phyloP scores from a whole-genome alignment of 805 yeast species.

The Starmerella floricola region DNA sequence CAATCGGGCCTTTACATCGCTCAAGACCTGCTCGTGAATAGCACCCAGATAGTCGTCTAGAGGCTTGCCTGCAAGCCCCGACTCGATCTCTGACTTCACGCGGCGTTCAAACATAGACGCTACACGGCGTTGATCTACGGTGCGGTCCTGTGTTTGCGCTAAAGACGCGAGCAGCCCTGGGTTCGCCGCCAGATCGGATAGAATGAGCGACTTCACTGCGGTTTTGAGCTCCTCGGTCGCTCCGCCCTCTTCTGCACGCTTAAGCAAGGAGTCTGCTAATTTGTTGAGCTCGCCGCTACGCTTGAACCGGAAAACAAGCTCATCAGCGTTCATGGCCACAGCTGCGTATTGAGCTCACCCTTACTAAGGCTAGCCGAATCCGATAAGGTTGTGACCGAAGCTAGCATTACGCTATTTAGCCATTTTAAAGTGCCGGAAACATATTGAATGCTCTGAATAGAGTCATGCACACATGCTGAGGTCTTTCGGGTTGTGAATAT shows the following conservation, averaged over 20 bases:
- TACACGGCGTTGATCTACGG: constrained; percentile 1
- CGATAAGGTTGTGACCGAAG: too few species aligned
- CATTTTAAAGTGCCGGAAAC: too few species aligned
- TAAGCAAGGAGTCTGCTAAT: background rate
- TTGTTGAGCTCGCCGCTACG: background rate
- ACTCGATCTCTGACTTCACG: constrained; percentile 8
- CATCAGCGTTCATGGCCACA: background rate
- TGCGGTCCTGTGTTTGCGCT: constrained; percentile 1
- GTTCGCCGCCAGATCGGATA: constrained; percentile 8
- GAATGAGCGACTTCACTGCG: constrained; percentile 4
- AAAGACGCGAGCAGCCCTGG: constrained; percentile 7
- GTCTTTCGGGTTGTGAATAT: too few species aligned
- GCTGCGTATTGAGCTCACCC: too few species aligned
- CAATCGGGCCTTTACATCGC: background rate
- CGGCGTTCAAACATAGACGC: constrained; percentile 8
- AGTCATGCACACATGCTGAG: too few species aligned
- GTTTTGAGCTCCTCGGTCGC: background rate
- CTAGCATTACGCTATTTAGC: background rate
- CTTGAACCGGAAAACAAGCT: background rate
- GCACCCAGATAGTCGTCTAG: constrained; percentile 3
- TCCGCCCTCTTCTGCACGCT: background rate
- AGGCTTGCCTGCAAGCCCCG: constrained; percentile 7
- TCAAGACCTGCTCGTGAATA: background rate
- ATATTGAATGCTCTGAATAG: too few species aligned
- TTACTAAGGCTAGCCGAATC: too few species aligned